Conservation (phyloP, 768 basidiomycete genomes). For the Leucogyrophana mollusca region DNA sequence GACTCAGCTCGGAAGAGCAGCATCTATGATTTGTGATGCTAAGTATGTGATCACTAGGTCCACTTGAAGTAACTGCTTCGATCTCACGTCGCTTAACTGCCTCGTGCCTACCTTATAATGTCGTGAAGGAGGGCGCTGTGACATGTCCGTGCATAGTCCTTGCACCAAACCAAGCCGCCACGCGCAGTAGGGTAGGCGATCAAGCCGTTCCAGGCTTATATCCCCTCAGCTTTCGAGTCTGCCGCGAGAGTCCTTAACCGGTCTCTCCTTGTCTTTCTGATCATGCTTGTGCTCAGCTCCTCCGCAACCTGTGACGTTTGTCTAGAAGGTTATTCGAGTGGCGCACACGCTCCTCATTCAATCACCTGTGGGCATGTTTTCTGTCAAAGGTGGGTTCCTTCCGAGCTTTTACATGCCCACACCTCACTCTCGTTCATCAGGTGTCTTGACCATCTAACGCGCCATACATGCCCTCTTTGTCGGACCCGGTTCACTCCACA, state of each 20-base stretch:
- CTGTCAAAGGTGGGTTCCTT: slow-evolving; percentile 40
- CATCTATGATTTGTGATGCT: slow-evolving; percentile 13
- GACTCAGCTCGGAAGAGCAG: slow-evolving; percentile 12
- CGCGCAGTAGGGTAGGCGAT: slow-evolving; percentile 28
- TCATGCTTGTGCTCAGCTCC: slow-evolving; percentile 66
- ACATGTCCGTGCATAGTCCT: slow-evolving; percentile 20
- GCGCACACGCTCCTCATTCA: slow-evolving; percentile 56
- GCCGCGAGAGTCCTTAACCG: slow-evolving; percentile 31
- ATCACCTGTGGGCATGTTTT: slow-evolving; percentile 75
- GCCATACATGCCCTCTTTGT: slow-evolving; percentile 62
- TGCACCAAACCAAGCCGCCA: slow-evolving; percentile 24
- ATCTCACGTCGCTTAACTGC: slow-evolving; percentile 34
- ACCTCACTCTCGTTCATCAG: slow-evolving; percentile 31
- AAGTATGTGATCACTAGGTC: slow-evolving; percentile 20
- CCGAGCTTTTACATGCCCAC: slow-evolving; percentile 1
- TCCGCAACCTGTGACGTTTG: slow-evolving; percentile 77
- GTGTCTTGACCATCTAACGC: slow-evolving; percentile 52
- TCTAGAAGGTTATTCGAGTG: slow-evolving; percentile 57
- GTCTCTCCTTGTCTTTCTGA: slow-evolving; percentile 28
- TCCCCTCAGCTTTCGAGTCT: slow-evolving; percentile 21
- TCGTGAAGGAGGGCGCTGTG: slow-evolving; percentile 19
- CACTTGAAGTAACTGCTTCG: slow-evolving; percentile 7
- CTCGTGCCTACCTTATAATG: slow-evolving; percentile 36
- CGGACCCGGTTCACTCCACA: slow-evolving; percentile 48
- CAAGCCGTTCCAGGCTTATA: slow-evolving; percentile 8